Base-by-base conservation (phyloP, 2,329 filamentous ascomycete species). In the Colletotrichum tamarilloi region DNA sequence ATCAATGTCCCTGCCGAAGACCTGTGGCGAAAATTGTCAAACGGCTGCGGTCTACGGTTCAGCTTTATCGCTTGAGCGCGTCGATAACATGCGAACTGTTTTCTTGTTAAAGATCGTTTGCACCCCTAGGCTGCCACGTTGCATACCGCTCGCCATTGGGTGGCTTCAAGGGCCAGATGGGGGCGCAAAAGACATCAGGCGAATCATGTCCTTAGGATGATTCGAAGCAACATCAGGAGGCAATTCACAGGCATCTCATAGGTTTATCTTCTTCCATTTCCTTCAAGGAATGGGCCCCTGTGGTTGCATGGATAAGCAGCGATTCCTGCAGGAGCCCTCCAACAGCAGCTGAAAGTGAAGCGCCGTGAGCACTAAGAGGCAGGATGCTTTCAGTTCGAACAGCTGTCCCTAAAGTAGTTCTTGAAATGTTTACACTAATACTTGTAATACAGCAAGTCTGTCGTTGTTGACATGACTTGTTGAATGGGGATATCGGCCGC, bases 391-490 rank as follows among this genome's bases (percentile, higher is more conserved):
- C 32, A 12, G 32, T 4, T 5, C 32, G 32, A 35, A 35, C 32
- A 35, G 32, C 32, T 35, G 32, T 35, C 32, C 32, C 32, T 11
- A 35, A 8, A 35, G 32, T 35, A 35, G 32, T 35, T 12, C 9
- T 12, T 35, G 11, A 35, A 35, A 35, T 35, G 1, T 35, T 11
- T 35, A 35, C 32, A 35, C 32, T 35, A 35, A 12, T 32, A 32
- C 22, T 62, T 24, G 22, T 76, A 76, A 28, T 64, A 69, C 52
- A 76, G 52, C 8, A 46, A 26, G 19, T n/a, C 19, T 0, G 19
- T 55, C 3, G 69, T 35, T 4, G 75, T 74, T 16, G 66, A 66
- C 75, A 76, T 76, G 52, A 74, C 68, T 5, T 56, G 59, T 3
- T 66, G 58, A 3, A 76, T 57, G 1, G 62, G 66, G 4, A 74